These are phyloP conservation scores for Ballota nigra DNA, from an alignment of 257 asterid genomes.

Conservation along the genomic window DNA sequence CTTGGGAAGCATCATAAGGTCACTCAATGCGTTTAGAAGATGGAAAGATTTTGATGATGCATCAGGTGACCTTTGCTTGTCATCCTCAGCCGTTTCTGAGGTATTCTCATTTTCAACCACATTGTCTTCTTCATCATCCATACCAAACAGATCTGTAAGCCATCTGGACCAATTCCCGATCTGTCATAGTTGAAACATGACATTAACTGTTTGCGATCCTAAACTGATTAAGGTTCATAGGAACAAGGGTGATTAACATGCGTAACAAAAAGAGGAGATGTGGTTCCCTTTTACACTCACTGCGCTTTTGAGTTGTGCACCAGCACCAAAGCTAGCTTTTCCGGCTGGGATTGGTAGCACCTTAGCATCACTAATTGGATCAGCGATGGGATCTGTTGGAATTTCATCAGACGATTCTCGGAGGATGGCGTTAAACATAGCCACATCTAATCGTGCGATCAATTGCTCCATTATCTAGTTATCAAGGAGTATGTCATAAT, in stretches of 20 bases:
- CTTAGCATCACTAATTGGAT: constrained; percentile 62
- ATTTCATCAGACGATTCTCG: constrained; percentile 67
- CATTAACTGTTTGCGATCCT: background rate
- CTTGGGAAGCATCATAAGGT: constrained; percentile 88
- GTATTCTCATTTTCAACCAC: background rate
- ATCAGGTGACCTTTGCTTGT: constrained; percentile 30
- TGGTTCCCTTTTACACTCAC: constrained; percentile 33
- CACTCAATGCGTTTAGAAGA: constrained; percentile 75
- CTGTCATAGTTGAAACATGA: constrained; percentile 36
- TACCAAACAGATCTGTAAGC: constrained; percentile 66
- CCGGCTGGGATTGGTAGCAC: constrained; percentile 76
- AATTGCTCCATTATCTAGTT: constrained; percentile 79
- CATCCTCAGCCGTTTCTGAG: constrained; percentile 26
- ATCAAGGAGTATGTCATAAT: constrained; percentile 8
- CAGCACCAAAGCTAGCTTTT: constrained; percentile 77
- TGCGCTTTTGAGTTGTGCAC: constrained; percentile 74
- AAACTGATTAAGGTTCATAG: background rate
- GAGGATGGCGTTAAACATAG: constrained; percentile 86
- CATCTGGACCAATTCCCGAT: constrained; percentile 84
- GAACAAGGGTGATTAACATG: background rate
- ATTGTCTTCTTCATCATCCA: constrained; percentile 38
- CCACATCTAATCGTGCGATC: constrained; percentile 72
- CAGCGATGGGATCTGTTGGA: constrained; percentile 84
- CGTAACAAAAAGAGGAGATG: background rate
- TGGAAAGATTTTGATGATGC: constrained; percentile 50